Conservation (phyloP, 306 rosid species). For the Prunus dulcis region DNA sequence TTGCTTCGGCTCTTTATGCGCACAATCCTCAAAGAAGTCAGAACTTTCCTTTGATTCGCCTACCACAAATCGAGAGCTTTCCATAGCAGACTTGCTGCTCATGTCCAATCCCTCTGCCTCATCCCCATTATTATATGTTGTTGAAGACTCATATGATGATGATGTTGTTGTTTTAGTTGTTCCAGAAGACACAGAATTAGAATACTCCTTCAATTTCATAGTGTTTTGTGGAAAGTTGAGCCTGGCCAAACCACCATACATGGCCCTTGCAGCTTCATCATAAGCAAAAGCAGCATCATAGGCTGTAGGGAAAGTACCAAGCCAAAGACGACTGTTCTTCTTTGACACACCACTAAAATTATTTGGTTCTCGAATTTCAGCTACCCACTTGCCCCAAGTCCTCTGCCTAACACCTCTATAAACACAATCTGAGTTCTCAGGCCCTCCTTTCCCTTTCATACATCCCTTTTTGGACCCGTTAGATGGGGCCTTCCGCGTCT, state of each 20-base stretch:
- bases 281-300: slow-evolving; percentile 78
- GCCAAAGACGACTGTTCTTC: slow-evolving; percentile 71
- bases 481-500: slow-evolving; percentile 39
- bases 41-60: not conserved
- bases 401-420: slow-evolving; percentile 91
- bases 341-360: slow-evolving; percentile 11
- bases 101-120: not conserved
- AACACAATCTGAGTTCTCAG: slow-evolving; percentile 63
- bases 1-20: not conserved
- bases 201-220: not conserved
- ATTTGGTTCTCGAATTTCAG: slow-evolving; percentile 78
- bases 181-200: slow-evolving; percentile 18
- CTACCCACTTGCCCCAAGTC: slow-evolving; percentile 96
- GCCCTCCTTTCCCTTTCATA: slow-evolving; percentile 94
- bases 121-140: not conserved
- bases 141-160: slow-evolving; percentile 6
- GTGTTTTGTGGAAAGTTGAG: slow-evolving; percentile 55
- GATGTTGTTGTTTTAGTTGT: slow-evolving; percentile 1
- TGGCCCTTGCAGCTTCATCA: slow-evolving; percentile 78
- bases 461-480: slow-evolving; percentile 84
- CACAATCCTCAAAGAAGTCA: not conserved
- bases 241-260: slow-evolving; percentile 70
- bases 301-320: slow-evolving; percentile 86
- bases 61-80: not conserved
- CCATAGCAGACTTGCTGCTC: not conserved